Conservation (phyloP, 148 eudicot genomes). For the Rhododendron kiyosumense region DNA sequence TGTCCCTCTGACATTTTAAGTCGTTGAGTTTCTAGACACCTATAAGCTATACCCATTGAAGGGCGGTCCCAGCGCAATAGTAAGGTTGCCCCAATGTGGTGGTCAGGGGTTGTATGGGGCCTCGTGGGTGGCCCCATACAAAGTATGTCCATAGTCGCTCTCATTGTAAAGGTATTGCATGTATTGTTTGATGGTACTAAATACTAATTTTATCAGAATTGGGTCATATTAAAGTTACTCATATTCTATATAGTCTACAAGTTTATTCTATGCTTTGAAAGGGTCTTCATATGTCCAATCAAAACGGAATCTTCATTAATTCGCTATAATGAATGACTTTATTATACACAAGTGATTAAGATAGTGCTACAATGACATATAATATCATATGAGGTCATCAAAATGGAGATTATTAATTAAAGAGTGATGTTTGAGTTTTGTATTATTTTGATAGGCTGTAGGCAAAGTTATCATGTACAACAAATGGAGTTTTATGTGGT, state of each 20-base stretch:
- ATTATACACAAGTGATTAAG: background rate
- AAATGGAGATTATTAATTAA: background rate
- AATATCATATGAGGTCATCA: background rate
- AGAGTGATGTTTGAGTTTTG: background rate
- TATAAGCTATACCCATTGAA: too few species aligned
- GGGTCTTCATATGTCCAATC: background rate
- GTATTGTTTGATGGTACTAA: too few species aligned
- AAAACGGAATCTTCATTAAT: background rate
- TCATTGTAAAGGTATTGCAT: background rate
- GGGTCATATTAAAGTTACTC: background rate
- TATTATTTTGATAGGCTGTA: background rate
- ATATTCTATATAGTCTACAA: background rate
- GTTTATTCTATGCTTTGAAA: background rate
- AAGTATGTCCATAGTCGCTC: background rate
- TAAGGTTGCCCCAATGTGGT: background rate
- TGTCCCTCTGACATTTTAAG: background rate
- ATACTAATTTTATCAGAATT: background rate
- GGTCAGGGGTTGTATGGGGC: background rate
- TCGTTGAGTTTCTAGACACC: too few species aligned
- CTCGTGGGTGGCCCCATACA: background rate
- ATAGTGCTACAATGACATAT: background rate
- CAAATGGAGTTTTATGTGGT: background rate
- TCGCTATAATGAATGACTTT: too few species aligned
- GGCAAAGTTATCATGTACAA: background rate
- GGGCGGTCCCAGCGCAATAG: too few species aligned